Percentiles rank a stretch among this genome's conserved stretches.
Conservation (phyloP, 495 filamentous ascomycete genomes). For the Aspergillus egyptiacus region DNA sequence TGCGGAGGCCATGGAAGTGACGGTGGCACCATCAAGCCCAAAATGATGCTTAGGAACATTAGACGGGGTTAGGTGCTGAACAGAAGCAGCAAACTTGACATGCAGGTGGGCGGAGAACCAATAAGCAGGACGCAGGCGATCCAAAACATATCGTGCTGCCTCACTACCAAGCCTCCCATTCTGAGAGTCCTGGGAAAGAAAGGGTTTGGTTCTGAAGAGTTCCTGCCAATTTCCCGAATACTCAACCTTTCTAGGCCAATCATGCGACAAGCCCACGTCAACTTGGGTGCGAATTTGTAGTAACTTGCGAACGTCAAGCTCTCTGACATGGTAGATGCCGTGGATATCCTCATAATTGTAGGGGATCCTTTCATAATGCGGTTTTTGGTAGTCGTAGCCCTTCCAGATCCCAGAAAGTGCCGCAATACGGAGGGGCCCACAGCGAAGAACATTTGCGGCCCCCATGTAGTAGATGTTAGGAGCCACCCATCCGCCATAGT, state of each 20-base stretch:
- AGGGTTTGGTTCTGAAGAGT: slow-evolving; percentile 64
- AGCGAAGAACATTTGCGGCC: slow-evolving; percentile 76
- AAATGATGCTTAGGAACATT: slow-evolving; percentile 6
- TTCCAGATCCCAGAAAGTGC: slow-evolving; percentile 93
- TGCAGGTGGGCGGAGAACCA: slow-evolving; percentile 97
- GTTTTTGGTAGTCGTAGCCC: slow-evolving; percentile 69
- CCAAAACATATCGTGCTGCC: slow-evolving; percentile 71
- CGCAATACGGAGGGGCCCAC: slow-evolving; percentile 81
- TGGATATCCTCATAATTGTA: slow-evolving; percentile 67
- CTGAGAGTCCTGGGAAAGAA: slow-evolving; percentile 67
- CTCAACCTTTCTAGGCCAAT: slow-evolving; percentile 86
- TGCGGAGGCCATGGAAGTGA: slow-evolving; percentile 2
- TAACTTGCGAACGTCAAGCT: slow-evolving; percentile 86
- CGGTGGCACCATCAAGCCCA: slow-evolving; percentile 19
- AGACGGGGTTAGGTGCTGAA: slow-evolving; percentile 45
- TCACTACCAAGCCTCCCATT: slow-evolving; percentile 67
- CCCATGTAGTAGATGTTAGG: slow-evolving; percentile 96
- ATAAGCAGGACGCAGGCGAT: slow-evolving; percentile 70
- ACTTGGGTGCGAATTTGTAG: slow-evolving; percentile 77
- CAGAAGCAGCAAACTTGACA: slow-evolving; percentile 70
- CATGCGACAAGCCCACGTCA: slow-evolving; percentile 86
- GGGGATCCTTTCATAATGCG: slow-evolving; percentile 81
- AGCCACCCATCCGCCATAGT: slow-evolving; percentile 95
- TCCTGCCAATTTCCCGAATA: slow-evolving; percentile 56
- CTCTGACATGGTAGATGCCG: slow-evolving; percentile 79